A percentile compares a stretch with the other conserved stretches of the same genome.
Evolutionary conservation across 2,329 filamentous ascomycete species (phyloP).

Genomic region (Paecilomyces sp.): DNA sequence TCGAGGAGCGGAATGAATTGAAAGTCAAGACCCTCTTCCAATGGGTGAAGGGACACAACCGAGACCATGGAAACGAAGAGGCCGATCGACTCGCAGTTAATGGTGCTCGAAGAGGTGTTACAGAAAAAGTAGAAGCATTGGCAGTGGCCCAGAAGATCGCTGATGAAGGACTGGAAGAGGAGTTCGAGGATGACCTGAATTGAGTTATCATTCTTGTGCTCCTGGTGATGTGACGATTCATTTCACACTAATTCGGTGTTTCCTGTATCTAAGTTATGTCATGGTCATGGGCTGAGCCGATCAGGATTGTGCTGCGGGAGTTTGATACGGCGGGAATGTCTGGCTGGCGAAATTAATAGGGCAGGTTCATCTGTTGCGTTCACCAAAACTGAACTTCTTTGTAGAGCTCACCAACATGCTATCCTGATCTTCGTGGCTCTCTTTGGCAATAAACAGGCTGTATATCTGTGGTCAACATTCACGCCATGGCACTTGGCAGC

Average conservation of each 20-base stretch:
- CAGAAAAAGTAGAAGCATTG: constrained; percentile 19
- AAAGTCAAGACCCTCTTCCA: constrained; percentile 62
- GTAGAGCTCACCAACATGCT: background rate
- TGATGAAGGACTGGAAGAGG: constrained; percentile 20
- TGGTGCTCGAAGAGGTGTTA: constrained; percentile 46
- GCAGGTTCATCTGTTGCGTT: background rate
- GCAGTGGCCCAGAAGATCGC: constrained; percentile 15
- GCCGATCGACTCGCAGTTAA: constrained; percentile 72
- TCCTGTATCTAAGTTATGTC: background rate
- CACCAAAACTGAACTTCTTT: background rate
- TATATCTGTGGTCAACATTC: background rate
- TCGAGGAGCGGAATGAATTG: constrained; percentile 59
- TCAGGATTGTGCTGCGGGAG: background rate
- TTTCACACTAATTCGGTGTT: background rate
- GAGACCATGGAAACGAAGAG: constrained; percentile 65
- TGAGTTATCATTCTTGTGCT: background rate
- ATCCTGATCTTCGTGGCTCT: background rate
- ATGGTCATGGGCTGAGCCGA: background rate
- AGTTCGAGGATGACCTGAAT: constrained; percentile 4
- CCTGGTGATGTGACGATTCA: background rate
- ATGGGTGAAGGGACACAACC: constrained; percentile 85
- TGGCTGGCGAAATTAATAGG: background rate
- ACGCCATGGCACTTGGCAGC: background rate
- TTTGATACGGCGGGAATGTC: background rate
- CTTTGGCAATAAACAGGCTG: background rate